Evolutionary conservation across 1,284 basidiomycete species (phyloP), one percentile per base, ranked within the genome.

Genomic region (Fistulinella cinereoalba): DNA sequence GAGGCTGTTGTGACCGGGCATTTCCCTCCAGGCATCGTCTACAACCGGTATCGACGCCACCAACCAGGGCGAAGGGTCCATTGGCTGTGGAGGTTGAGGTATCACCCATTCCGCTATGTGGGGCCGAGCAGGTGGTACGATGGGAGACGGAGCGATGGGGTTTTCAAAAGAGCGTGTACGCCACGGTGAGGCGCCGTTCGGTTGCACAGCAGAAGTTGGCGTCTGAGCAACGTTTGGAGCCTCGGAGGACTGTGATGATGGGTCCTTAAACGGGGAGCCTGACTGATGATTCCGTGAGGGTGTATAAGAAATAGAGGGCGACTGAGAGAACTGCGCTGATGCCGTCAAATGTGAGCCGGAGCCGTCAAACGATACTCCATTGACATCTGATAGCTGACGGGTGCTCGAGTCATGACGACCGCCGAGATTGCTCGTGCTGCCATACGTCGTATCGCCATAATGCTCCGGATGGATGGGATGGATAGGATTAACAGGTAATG

Each of bases 31-130:
- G 41, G 61, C 67, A 6, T 76, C 75, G 28, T 74, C 72, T 4
- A 67, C 57, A 22, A 60, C 58, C 12, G 69, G 67, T 44, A 76
- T 69, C 6, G 77, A 74, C 12, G 76, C 67, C 36, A 69, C 58
- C 42, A 71, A 62, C 83, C 82, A 85, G 10, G 78, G 74, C 3
- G 77, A 74, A 42, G 72, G 67, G n/a, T 79, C 75, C 27, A 34
- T 37, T 42, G 51, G 44, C 8, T 49, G 49, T 11, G 41, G 16
- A 1, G 50, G 40, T 43, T 65, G 61, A 33, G 56, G 46, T 40
- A 49, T 28, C 34, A 56, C 62, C 76, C 76, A 72, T 45, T 61
- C 61, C 9, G 44, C 33, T 33, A 18, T 41, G 23, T 58, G 56
- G 12, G 58, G 40, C 36, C 41, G 55, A 41, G 62, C 47, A 9